Evolutionary conservation across 192 early-diverging fungal species (phyloP).

Genomic region (Coemansia guatemalensis): DNA sequence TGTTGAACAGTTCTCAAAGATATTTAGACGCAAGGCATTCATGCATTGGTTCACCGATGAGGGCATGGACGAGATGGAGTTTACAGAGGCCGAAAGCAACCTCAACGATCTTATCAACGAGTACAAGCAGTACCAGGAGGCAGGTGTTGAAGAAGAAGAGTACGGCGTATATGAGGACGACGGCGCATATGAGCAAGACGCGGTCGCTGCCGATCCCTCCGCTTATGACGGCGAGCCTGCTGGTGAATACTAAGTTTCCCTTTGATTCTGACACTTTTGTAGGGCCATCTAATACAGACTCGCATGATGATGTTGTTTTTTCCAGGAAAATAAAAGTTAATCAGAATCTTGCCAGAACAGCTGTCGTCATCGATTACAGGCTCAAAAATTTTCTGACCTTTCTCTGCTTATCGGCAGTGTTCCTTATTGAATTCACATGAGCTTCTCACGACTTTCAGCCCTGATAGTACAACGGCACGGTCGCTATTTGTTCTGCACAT

Average conservation of each 20-base stretch:
- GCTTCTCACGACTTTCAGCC: too few relatives aligned
- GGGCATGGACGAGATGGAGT: constrained; percentile 85
- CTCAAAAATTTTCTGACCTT: too few relatives aligned
- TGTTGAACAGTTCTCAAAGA: constrained; percentile 69
- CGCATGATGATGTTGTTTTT: too few relatives aligned
- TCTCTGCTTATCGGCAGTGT: too few relatives aligned
- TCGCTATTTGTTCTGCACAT: neutral
- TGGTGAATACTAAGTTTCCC: neutral
- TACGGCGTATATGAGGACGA: constrained; percentile 10
- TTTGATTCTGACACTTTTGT: too few relatives aligned
- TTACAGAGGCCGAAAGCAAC: constrained; percentile 78
- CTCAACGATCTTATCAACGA: constrained; percentile 96
- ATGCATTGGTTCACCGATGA: constrained; percentile 86
- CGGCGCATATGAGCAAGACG: constrained; percentile 8
- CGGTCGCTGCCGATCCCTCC: neutral
- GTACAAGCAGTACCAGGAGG: constrained; percentile 94
- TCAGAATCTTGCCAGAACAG: too few relatives aligned
- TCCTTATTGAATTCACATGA: too few relatives aligned
- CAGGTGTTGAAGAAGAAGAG: constrained; percentile 58
- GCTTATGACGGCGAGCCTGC: constrained; percentile 5
- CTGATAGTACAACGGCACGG: too few relatives aligned
- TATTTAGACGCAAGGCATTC: constrained; percentile 80
- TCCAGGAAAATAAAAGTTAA: too few relatives aligned
- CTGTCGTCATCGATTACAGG: too few relatives aligned
- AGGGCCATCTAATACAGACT: too few relatives aligned